Conservation (phyloP, 208 protist genomes). For the Blastocrithidia nonstop region DNA sequence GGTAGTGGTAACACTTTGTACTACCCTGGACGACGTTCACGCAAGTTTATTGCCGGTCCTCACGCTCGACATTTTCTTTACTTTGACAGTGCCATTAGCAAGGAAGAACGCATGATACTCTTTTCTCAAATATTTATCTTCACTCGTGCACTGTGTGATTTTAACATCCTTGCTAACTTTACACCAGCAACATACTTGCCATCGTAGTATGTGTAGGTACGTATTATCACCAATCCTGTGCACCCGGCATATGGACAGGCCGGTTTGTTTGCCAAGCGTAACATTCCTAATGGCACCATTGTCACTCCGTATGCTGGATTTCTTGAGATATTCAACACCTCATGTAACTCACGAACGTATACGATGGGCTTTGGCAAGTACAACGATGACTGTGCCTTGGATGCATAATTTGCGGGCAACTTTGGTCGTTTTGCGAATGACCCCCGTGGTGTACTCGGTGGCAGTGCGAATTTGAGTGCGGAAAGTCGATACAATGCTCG, state of each 20-base stretch:
- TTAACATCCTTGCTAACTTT: conserved; percentile 18
- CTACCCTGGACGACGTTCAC: conserved; percentile 37
- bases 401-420: conserved; percentile 82
- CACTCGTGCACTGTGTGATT: conserved; percentile 18
- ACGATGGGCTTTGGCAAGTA: conserved; percentile 78
- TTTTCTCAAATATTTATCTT: conserved; percentile 55
- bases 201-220: conserved; percentile 63
- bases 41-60: conserved; percentile 42
- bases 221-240: conserved; percentile 49
- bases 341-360: conserved; percentile 76
- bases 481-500: conserved; percentile 61
- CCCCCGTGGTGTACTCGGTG: conserved; percentile 50
- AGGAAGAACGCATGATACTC: conserved; percentile 45
- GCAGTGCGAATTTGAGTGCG: conserved; percentile 54
- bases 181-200: conserved; percentile 28
- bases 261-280: conserved; percentile 54
- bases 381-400: conserved; percentile 68
- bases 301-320: conserved; percentile 71
- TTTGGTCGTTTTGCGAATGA: conserved; percentile 83
- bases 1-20: conserved; percentile 14
- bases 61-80: conserved; percentile 54
- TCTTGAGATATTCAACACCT: conserved; percentile 65
- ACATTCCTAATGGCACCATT: conserved; percentile 53
- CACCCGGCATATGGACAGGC: conserved; percentile 81
- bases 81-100: conserved; percentile 58